These are phyloP conservation scores for Entophlyctis helioformis DNA, from an alignment of 192 early-diverging fungal species.

Conservation along the genomic window DNA sequence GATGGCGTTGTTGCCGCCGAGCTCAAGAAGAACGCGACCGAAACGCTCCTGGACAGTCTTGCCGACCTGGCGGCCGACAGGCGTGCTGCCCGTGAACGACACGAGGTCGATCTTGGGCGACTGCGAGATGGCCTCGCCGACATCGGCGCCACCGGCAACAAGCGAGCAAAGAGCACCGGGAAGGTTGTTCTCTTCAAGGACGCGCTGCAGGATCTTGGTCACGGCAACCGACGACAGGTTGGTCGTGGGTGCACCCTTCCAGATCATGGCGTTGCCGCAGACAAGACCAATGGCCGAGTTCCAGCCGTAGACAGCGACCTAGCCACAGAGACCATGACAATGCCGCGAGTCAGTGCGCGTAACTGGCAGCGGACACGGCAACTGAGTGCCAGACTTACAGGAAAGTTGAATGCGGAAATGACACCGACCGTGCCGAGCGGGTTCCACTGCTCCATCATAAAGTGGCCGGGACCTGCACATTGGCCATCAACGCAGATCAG, in stretches of 20 bases:
- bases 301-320: constrained; percentile 82
- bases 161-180: constrained; percentile 76
- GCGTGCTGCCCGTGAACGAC: constrained; percentile 87
- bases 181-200: constrained; percentile 66
- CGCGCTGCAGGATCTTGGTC: constrained; percentile 72
- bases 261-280: constrained; percentile 82
- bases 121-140: constrained; percentile 62
- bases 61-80: constrained; percentile 57
- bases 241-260: constrained; percentile 56
- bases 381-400: constrained; percentile 13
- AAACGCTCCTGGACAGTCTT: constrained; percentile 71
- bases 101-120: constrained; percentile 65
- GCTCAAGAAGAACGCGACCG: constrained; percentile 75
- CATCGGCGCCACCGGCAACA: constrained; percentile 71
- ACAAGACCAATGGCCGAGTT: constrained; percentile 82
- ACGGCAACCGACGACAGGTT: constrained; percentile 76
- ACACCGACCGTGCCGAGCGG: constrained; percentile 86
- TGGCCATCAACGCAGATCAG: not conserved
- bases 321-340: too few relatives aligned
- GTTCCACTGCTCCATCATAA: constrained; percentile 94
- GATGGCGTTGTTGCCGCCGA: constrained; percentile 94
- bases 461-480: constrained; percentile 58
- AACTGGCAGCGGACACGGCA: constrained; percentile 15
- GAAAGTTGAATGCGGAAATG: constrained; percentile 93
- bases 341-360: not conserved